Conservation (phyloP, 2,329 filamentous ascomycete genomes). For the Trichoderma asperellum region DNA sequence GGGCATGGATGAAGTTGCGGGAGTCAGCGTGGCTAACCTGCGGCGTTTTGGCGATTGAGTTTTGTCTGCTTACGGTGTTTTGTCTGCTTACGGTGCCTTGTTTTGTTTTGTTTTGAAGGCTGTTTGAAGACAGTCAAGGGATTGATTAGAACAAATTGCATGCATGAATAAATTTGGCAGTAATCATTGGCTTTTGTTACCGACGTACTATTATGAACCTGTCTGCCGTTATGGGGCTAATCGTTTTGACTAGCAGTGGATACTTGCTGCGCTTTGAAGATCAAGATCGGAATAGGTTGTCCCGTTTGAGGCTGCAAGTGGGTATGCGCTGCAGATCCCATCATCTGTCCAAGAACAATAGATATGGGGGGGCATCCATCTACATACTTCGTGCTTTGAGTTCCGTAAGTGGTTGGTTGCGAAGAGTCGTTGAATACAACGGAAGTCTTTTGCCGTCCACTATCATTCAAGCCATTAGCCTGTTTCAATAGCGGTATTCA, state of each 20-base stretch:
- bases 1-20: slow-evolving; percentile 21
- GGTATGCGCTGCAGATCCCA: neutral
- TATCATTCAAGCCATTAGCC: neutral
- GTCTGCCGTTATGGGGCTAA: neutral
- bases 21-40: slow-evolving; percentile 21
- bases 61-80: neutral
- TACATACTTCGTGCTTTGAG: too few relatives aligned
- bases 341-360: neutral
- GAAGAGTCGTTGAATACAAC: neutral
- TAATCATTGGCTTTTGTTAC: neutral
- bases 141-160: neutral
- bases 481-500: neutral
- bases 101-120: neutral
- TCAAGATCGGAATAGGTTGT: neutral
- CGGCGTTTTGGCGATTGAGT: slow-evolving; percentile 20
- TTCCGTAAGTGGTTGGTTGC: neutral
- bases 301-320: neutral
- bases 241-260: neutral
- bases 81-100: neutral
- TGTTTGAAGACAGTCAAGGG: neutral
- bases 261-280: neutral
- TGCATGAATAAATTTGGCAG: neutral
- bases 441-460: too few relatives aligned
- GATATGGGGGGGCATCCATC: too few relatives aligned
- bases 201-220: neutral